phyloP scores from a whole-genome alignment of 345 rosid species.

The Citrus cavaleriei region DNA sequence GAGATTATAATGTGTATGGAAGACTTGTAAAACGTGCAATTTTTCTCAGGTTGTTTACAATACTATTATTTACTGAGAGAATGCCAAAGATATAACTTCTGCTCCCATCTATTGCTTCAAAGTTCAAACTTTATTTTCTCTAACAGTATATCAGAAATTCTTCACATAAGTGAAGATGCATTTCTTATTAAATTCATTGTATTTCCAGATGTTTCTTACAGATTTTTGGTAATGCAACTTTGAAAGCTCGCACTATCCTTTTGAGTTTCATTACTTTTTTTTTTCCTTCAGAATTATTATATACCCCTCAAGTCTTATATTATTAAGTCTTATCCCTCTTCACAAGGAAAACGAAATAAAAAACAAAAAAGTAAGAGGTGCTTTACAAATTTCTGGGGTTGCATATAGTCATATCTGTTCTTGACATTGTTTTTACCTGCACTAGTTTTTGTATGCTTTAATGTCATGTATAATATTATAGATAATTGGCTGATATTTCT shows the following conservation, averaged over 20 bases:
- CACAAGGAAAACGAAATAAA: background rate
- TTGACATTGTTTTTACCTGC: background rate
- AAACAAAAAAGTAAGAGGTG: too few relatives aligned
- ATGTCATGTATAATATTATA: background rate
- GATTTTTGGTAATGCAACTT: background rate
- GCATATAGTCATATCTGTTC: background rate
- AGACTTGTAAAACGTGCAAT: background rate
- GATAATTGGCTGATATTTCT: background rate
- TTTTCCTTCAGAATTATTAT: background rate
- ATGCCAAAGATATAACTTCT: background rate
- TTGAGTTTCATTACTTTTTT: background rate
- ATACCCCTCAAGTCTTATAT: background rate
- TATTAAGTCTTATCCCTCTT: background rate
- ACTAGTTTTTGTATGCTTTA: background rate
- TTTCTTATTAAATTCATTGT: background rate
- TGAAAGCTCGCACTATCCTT: background rate
- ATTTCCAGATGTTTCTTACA: background rate
- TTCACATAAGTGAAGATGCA: background rate
- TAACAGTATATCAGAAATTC: background rate
- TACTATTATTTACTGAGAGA: background rate
- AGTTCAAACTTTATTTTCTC: background rate
- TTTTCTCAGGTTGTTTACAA: background rate
- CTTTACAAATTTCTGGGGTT: background rate
- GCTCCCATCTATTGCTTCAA: background rate
- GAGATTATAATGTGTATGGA: background rate